Conservation (phyloP, 2,329 filamentous ascomycete genomes). For the Trichoderma brevicompactum region DNA sequence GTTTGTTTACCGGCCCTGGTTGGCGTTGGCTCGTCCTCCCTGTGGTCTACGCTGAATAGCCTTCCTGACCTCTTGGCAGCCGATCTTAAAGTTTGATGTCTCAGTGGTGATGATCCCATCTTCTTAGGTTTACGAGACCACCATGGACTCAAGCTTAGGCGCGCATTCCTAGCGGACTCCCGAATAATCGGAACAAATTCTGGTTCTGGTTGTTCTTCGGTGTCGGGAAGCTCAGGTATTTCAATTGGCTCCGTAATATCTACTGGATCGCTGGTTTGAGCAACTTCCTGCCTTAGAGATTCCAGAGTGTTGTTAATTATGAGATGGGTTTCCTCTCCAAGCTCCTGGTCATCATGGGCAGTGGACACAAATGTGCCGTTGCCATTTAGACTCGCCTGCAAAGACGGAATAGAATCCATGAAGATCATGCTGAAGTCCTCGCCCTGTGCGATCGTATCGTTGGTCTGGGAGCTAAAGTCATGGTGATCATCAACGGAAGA, state of each 20-base stretch:
- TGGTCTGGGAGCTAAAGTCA: conserved; percentile 34
- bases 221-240: conserved; percentile 19
- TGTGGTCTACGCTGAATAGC: conserved; percentile 12
- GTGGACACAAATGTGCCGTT: conserved; percentile 42
- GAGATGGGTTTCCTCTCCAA: conserved; percentile 60
- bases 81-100: conserved; percentile 42
- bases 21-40: conserved; percentile 24
- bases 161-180: conserved; percentile 18
- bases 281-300: conserved; percentile 47
- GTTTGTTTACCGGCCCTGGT: conserved; percentile 15
- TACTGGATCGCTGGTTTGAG: conserved; percentile 27
- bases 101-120: conserved; percentile 40
- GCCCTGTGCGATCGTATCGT: conserved; percentile 53
- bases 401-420: conserved; percentile 57
- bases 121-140: conserved; percentile 45
- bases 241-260: conserved; percentile 28
- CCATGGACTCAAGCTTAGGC: conserved; percentile 36
- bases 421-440: conserved; percentile 66
- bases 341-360: conserved; percentile 45
- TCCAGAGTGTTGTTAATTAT: conserved; percentile 62
- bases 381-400: conserved; percentile 47
- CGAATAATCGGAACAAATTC: conserved; percentile 14
- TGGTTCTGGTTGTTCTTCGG: conserved; percentile 6
- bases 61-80: conserved; percentile 36
- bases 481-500: conserved; percentile 42